A percentile compares a stretch with the other conserved stretches of the same genome.
phyloP scores from a whole-genome alignment of 2,329 filamentous ascomycete genomes.

The Colletotrichum chrysophilum region DNA sequence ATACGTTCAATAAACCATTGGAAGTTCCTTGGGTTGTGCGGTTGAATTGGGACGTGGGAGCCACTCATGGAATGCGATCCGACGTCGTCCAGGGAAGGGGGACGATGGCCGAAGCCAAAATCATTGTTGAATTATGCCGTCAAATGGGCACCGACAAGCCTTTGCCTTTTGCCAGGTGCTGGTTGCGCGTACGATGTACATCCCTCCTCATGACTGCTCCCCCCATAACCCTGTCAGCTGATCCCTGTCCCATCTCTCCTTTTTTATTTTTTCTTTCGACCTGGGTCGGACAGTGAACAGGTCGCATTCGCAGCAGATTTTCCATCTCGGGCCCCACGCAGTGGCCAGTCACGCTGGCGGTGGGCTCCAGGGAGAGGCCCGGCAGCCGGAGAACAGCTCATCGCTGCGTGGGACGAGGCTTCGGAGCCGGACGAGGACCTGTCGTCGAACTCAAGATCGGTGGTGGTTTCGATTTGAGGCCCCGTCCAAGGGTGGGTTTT shows the following conservation, averaged over 20 bases:
- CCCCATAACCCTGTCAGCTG: constrained; percentile 10
- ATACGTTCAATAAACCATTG: background rate
- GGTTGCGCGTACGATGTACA: constrained; percentile 8
- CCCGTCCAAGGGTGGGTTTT: background rate
- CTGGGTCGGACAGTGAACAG: constrained; percentile 1
- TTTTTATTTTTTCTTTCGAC: background rate
- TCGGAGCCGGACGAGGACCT: constrained; percentile 11
- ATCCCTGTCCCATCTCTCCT: constrained; percentile 8
- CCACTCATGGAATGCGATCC: constrained; percentile 3
- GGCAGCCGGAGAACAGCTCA: constrained; percentile 18
- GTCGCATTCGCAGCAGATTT: constrained; percentile 17
- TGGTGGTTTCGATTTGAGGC: background rate
- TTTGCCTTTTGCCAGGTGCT: background rate
- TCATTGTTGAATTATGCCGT: constrained; percentile 8
- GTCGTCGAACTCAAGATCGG: background rate
- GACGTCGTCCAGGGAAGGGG: background rate
- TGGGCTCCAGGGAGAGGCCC: constrained; percentile 14
- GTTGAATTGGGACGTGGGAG: background rate
- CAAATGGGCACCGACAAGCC: background rate
- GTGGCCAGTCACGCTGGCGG: constrained; percentile 12
- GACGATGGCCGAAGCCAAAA: background rate
- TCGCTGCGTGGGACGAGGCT: constrained; percentile 1
- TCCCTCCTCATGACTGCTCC: background rate
- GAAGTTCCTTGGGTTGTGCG: background rate
- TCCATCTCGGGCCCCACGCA: constrained; percentile 1